These are phyloP conservation scores for Xylaria sp. DNA, from an alignment of 2,329 filamentous ascomycete genomes.

Conservation along the genomic window DNA sequence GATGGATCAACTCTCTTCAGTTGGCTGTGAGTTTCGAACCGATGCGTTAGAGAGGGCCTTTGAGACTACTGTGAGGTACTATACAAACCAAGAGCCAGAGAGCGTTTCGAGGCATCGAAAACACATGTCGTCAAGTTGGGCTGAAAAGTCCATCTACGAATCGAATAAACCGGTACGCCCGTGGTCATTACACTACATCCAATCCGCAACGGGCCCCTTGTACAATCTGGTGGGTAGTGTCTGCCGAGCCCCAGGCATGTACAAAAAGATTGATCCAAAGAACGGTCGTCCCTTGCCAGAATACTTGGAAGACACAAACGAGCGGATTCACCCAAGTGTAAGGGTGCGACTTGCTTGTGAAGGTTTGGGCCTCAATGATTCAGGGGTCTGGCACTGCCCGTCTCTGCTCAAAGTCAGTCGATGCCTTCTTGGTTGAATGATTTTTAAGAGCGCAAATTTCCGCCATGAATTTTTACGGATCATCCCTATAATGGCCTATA, in stretches of 20 bases:
- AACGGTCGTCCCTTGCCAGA: slow-evolving; percentile 52
- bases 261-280: slow-evolving; percentile 57
- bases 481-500: no score
- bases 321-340: slow-evolving; percentile 66
- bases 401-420: slow-evolving; percentile 52
- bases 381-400: slow-evolving; percentile 58
- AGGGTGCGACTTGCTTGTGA: slow-evolving; percentile 63
- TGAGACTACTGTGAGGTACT: slow-evolving; percentile 54
- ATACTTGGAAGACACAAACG: slow-evolving; percentile 64
- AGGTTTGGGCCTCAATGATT: slow-evolving; percentile 63
- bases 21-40: slow-evolving; percentile 61
- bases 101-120: slow-evolving; percentile 9
- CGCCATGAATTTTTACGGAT: neutral
- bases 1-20: slow-evolving; percentile 66
- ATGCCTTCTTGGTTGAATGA: neutral
- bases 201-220: slow-evolving; percentile 53
- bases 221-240: slow-evolving; percentile 59
- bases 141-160: slow-evolving; percentile 60
- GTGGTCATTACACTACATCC: slow-evolving; percentile 61
- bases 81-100: slow-evolving; percentile 51
- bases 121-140: slow-evolving; percentile 52
- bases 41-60: slow-evolving; percentile 47
- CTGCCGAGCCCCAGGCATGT: slow-evolving; percentile 60
- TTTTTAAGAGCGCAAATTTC: neutral
- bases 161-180: slow-evolving; percentile 60